Base-by-base conservation (phyloP, 768 basidiomycete species). In the Leccinum disarticulatum region DNA sequence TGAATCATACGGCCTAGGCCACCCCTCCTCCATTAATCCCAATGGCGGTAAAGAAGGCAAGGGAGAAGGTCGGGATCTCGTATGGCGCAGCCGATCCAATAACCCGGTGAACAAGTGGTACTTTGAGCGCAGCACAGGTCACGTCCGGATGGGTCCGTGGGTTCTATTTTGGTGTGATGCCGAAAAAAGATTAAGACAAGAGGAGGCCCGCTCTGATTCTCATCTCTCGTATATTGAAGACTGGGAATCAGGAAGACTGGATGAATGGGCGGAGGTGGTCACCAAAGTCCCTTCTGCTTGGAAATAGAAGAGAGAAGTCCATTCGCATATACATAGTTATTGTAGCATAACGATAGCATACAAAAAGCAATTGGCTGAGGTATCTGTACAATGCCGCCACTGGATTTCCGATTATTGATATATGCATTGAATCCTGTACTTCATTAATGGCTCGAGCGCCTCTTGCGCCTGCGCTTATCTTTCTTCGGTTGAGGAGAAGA, bases 71-170 rank as follows among this genome's bases (percentile, higher is more conserved):
- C 81, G 87, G 48, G 97, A 98, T 70, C 82, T 99, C 59, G 94
- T 99, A 41, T 99, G 97, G 97, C 85, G 97, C 50, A 91, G 88
- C 71, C 83, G 97, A 56, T 81, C 90, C 7, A 83, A 97, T 76
- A 99, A 99, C 73, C 95, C 95, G 0, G 87, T 98, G 58, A 99
- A 99, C 77, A 96, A 95, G 76, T 99, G 97, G 97, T 99, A 99
- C 76, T 98, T 93, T 64, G 97, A 99, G 69, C 87, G 97, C 35
- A 91, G 90, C 70, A 90, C 88, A 19, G 97, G 97, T 19, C 95
- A 98, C 76, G 62, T 94, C 41, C 83, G 91, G 63, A 83, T 89
- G 79, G 90, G 88, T 11, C 78, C 86, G 27, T 99, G 96, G 93
- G 87, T 93, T 49, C 74, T 99, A 66, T 99, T 99, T 74, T 99